A percentile compares a stretch with the other conserved stretches of the same genome.
These are phyloP conservation scores for Lablab purpureus DNA, from an alignment of 306 rosid species.

Conservation along the genomic window DNA sequence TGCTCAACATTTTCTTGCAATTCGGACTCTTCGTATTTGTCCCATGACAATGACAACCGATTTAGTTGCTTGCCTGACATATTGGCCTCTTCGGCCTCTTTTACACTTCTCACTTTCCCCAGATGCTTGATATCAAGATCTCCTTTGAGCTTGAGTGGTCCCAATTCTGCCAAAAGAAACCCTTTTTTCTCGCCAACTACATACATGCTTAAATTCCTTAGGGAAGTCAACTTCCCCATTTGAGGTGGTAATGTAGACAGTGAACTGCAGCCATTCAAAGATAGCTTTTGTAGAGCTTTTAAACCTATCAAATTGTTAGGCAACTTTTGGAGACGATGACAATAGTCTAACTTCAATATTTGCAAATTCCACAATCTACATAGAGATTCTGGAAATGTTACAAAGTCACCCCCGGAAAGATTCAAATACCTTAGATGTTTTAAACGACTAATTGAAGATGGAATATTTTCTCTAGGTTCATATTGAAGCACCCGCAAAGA, in stretches of 20 bases:
- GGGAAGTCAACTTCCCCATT: neutral
- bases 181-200: slow-evolving; percentile 36
- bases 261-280: neutral
- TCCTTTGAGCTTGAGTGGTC: slow-evolving; percentile 40
- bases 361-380: neutral
- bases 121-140: neutral
- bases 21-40: neutral
- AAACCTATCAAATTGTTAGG: neutral
- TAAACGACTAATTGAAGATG: neutral
- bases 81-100: neutral
- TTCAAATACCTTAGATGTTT: too few relatives aligned
- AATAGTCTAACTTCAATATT: neutral
- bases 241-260: neutral
- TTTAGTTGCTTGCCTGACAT: neutral
- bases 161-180: slow-evolving; percentile 36
- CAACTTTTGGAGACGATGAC: neutral
- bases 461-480: accelerated
- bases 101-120: neutral
- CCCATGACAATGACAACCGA: neutral
- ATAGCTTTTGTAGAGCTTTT: neutral
- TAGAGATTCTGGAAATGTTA: too few relatives aligned
- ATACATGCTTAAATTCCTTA: slow-evolving; percentile 17
- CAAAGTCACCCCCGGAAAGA: too few relatives aligned
- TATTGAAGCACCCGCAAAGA: neutral
- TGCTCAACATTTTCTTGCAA: neutral